These are phyloP conservation scores for Plantago lanceolata DNA, from an alignment of 305 asterid genomes.

Conservation along the genomic window DNA sequence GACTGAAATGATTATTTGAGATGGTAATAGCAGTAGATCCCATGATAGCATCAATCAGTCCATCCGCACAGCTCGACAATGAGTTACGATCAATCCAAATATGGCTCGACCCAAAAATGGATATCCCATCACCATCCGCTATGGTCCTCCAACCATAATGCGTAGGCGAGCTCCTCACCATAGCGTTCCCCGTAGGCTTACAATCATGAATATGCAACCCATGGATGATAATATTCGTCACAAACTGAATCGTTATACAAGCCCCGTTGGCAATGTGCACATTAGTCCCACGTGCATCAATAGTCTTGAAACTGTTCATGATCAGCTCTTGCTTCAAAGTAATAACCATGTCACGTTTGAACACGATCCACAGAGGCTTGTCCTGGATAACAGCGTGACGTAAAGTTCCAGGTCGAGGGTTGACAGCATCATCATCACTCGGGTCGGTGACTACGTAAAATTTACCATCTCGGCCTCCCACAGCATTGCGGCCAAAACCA, in stretches of 20 bases:
- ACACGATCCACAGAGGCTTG: conserved; percentile 64
- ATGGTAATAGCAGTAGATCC: conserved; percentile 83
- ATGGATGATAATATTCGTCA: conserved; percentile 61
- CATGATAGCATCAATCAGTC: conserved; percentile 69
- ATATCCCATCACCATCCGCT: conserved; percentile 76
- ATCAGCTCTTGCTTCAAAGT: conserved; percentile 62
- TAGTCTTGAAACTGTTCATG: conserved; percentile 81
- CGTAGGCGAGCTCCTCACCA: conserved; percentile 65
- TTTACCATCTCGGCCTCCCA: conserved; percentile 65
- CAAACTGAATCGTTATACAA: conserved; percentile 59
- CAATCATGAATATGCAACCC: conserved; percentile 74
- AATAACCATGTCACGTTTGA: conserved; percentile 63
- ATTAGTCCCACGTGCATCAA: conserved; percentile 64
- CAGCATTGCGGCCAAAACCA: conserved; percentile 68
- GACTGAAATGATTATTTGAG: conserved; percentile 67
- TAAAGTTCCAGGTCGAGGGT: conserved; percentile 66
- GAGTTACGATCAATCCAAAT: conserved; percentile 73
- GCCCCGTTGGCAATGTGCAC: conserved; percentile 70
- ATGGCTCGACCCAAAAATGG: conserved; percentile 62
- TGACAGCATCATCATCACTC: conserved; percentile 48
- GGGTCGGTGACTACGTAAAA: conserved; percentile 58
- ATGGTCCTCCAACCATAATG: conserved; percentile 78
- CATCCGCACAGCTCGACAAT: conserved; percentile 62
- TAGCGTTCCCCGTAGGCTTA: conserved; percentile 65
- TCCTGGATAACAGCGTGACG: conserved; percentile 74